These are phyloP conservation scores for Imleria badia DNA, from an alignment of 768 basidiomycete genomes.

Conservation along the genomic window DNA sequence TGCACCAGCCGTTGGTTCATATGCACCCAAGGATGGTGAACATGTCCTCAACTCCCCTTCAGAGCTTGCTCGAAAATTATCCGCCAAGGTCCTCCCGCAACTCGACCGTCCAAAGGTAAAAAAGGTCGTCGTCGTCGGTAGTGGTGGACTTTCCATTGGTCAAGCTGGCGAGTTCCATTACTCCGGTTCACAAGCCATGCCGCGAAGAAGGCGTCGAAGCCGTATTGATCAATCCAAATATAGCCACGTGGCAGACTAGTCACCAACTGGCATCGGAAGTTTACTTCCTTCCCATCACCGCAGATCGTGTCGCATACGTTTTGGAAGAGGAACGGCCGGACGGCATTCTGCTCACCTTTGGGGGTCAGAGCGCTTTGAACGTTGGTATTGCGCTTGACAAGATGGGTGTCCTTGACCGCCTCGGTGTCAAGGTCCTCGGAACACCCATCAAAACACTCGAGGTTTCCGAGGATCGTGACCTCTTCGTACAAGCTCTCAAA, in stretches of 20 bases:
- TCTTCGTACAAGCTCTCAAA: conserved; percentile 95
- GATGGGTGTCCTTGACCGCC: conserved; percentile 92
- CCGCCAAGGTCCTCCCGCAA: conserved; percentile 91
- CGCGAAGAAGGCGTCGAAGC: conserved; percentile 93
- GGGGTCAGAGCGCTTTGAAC: conserved; percentile 96
- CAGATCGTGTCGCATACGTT: conserved; percentile 98
- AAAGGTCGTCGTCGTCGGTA: conserved; percentile 95
- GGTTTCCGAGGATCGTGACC: conserved; percentile 94
- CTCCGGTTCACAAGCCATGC: conserved; percentile 95
- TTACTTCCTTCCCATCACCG: conserved; percentile 94
- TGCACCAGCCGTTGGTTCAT: conserved; percentile 72
- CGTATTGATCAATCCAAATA: conserved; percentile 97
- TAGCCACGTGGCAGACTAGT: conserved; percentile 99
- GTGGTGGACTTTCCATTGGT: conserved; percentile 94
- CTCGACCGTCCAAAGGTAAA: conserved; percentile 88
- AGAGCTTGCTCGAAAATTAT: conserved; percentile 89
- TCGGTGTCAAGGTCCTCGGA: conserved; percentile 91
- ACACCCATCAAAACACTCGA: conserved; percentile 94
- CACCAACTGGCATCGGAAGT: conserved; percentile 96
- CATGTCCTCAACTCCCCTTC: conserved; percentile 91
- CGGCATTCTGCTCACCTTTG: conserved; percentile 95
- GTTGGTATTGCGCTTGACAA: conserved; percentile 95
- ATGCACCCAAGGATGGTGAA: conserved; percentile 59
- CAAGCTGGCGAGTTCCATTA: conserved; percentile 99
- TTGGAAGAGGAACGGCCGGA: conserved; percentile 98